Evolutionary conservation across 2,329 filamentous ascomycete genomes (phyloP), one percentile per base, ranked within the genome.

Genomic region (Colletotrichum chrysophilum): DNA sequence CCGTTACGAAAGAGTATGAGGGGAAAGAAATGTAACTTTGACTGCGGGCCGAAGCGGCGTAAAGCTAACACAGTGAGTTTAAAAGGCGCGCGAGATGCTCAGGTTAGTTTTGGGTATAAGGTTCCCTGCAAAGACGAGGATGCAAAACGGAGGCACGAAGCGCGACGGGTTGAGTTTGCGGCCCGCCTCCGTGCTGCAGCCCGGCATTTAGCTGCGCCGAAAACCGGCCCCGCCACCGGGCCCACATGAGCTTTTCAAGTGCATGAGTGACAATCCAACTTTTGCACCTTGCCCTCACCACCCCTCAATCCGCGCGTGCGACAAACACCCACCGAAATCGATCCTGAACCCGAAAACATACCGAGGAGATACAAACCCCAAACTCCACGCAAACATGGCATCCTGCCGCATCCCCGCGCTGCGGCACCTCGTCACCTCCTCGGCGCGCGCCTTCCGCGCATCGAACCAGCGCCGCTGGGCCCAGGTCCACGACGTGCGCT

Each of bases 401-500:
- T 88, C 87, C 48, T 80, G 89, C 58, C 85, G 88, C 78, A 82
- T 87, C 36, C 86, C 87, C 64, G 83, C 86, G 28, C 84, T 93
- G 52, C 89, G 90, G 52, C 85, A 88, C 75, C 79, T 91, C 36
- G 78, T 82, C 71, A 79, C 79, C 78, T 80, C 80, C 73, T 82
- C 83, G 14, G 68, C 82, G 60, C 84, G 82, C 69, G 77, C 80
- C 13, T 79, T 82, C 32, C 83, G 82, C 77, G 80, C 81, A 70
- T 78, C 82, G 71, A 83, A 87, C 79, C 96, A 98, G 85, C 92
- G 93, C 71, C 92, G 96, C 83, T 97, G 95, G 94, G 96, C 96
- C 3, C 95, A 95, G 81, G 96, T 98, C 34, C 95, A 97, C 84
- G 95, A 98, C 85, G 93, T 98, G 64, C 95, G 96, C 78, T 98